Base-by-base conservation (phyloP, 225 moss, liverwort and hornwort species). In the Polytrichum formosum region DNA sequence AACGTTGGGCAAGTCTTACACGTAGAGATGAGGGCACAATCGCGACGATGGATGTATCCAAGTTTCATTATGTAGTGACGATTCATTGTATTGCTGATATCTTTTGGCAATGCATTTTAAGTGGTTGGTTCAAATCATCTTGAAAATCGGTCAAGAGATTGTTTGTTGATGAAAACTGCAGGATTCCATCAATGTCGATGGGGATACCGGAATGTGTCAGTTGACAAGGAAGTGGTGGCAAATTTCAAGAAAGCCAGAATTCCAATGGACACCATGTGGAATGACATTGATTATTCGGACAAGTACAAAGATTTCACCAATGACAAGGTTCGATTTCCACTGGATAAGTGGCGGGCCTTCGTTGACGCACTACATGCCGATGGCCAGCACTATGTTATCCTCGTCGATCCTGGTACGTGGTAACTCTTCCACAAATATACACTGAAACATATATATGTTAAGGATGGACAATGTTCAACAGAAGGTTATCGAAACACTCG, bases 171-270 rank as follows among this genome's bases (percentile, higher is more conserved):
- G 63, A 13, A 4, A 4, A 28, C 28, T 54, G 53, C 75, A 82
- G 96, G 96, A 1, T 93, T 91, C 53, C 96, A 96, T 76, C 96
- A 96, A 9, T 96, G 91, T 63, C 83, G 87, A 55, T 96, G 84
- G 75, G 96, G 96, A 18, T 96, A 96, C 74, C 85, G 81, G 80
- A 82, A 87, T 33, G 75, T 96, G 20, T 65, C 72, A 18, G 82
- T 81, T 1, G 72, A 87, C 53, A 84, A 74, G 68, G 53, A 63
- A 5, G 93, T 96, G 56, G 90, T 96, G 46, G 87, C 80, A 55
- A 89, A 83, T 68, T 96, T 91, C 67, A 80, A 76, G 54, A 80
- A 82, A 62, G 96, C 93, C 4, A 35, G 79, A 26, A 90, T 96
- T 22, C 96, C 96, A 5, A 54, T 96, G 67, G 96, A 96, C 6